These are phyloP conservation scores for Sporisorium graminicola DNA, from an alignment of 1,284 basidiomycete genomes.

Conservation along the genomic window DNA sequence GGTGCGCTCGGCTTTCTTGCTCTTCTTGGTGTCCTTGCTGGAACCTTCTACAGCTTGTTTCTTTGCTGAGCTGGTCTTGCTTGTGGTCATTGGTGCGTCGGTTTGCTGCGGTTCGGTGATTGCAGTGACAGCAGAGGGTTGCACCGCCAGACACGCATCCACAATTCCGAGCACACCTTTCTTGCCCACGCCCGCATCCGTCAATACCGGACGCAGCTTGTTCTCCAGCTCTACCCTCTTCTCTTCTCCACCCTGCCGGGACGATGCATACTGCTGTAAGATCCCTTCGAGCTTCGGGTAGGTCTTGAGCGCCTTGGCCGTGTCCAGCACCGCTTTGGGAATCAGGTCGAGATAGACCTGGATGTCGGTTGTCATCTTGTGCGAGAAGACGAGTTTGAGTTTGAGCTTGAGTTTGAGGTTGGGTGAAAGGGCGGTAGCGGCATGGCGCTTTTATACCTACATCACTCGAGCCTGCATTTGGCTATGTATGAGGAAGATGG, in stretches of 20 bases:
- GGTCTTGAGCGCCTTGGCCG: constrained; percentile 47
- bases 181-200: constrained; percentile 56
- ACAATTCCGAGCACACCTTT: constrained; percentile 43
- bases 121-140: background rate
- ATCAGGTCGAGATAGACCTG: constrained; percentile 24
- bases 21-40: background rate
- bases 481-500: background rate
- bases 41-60: background rate
- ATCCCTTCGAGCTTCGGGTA: constrained; percentile 46
- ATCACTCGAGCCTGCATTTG: background rate
- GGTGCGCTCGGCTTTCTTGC: constrained; percentile 1
- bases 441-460: constrained; percentile 7
- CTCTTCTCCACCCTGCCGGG: background rate
- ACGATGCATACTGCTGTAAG: constrained; percentile 23
- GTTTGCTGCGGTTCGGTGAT: no score
- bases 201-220: constrained; percentile 45
- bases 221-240: constrained; percentile 27
- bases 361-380: constrained; percentile 20
- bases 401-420: no score
- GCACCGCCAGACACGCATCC: constrained; percentile 28
- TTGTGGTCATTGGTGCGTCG: background rate
- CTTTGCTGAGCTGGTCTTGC: background rate
- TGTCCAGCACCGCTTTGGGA: constrained; percentile 63
- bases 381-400: background rate
- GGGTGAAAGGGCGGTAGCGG: background rate